Conservation (phyloP, 139 green algal species). For the Axilococcus clingmanii region DNA sequence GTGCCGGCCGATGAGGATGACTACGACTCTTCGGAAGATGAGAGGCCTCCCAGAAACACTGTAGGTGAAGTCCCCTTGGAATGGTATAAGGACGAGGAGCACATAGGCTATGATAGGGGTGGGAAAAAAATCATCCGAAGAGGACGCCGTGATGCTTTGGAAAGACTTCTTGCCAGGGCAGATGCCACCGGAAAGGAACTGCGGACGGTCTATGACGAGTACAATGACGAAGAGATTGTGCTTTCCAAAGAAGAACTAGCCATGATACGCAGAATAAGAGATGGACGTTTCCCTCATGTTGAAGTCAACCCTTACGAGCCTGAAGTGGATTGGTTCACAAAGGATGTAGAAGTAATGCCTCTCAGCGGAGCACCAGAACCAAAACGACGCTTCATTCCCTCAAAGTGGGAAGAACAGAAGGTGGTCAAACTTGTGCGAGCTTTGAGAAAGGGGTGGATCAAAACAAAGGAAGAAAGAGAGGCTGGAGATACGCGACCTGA, state of each 20-base stretch:
- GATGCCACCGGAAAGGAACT: constrained; percentile 30
- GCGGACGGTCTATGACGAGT: constrained; percentile 91
- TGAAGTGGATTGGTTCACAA: constrained; percentile 71
- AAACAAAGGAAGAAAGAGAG: constrained; percentile 24
- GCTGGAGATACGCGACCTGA: constrained; percentile 18
- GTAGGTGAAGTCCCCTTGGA: constrained; percentile 81
- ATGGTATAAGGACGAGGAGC: constrained; percentile 94
- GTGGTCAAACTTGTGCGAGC: constrained; percentile 80
- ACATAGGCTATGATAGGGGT: constrained; percentile 89
- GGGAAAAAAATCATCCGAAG: constrained; percentile 54
- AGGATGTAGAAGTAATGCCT: constrained; percentile 62
- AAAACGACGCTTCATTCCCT: constrained; percentile 93
- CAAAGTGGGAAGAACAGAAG: constrained; percentile 91
- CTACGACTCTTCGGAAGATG: constrained; percentile 90
- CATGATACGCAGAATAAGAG: constrained; percentile 84
- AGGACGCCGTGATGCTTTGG: constrained; percentile 57
- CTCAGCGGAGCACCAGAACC: constrained; percentile 76
- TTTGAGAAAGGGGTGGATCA: constrained; percentile 88
- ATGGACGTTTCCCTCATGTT: constrained; percentile 77
- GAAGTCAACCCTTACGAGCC: constrained; percentile 63
- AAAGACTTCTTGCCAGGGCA: constrained; percentile 56
- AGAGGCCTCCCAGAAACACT: constrained; percentile 75
- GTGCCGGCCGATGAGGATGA: constrained; percentile 10
- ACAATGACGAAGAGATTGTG: constrained; percentile 94
- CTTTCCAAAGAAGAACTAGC: constrained; percentile 79